Base-by-base conservation (phyloP, 495 filamentous ascomycete genomes). In the Xylaria cubensis region DNA sequence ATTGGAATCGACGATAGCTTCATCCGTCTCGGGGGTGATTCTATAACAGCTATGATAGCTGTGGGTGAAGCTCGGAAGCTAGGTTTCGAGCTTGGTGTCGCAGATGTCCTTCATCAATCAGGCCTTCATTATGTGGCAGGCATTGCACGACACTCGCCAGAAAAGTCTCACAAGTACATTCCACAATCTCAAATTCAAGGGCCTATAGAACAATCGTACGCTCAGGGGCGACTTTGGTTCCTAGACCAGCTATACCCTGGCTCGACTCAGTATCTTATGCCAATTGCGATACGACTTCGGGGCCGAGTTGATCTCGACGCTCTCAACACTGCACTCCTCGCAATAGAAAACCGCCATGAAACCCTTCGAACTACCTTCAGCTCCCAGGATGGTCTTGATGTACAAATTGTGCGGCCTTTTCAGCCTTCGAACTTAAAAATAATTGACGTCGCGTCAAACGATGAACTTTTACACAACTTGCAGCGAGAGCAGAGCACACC, bases 31-130 rank as follows among this genome's bases (percentile, higher is more conserved):
- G 79, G 79, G 9, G 79, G 79, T 19, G 78, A 81, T 24, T 80
- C 79, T 3, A 69, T 81, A 36, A 70, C 74, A 12, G 79, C 79
- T n/a, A 80, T 81, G 79, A 71, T 59, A 26, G 32, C 32, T 36
- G 56, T 59, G 10, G 56, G 56, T 32, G 56, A 59, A 34, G 24
- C 56, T 59, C 56, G 56, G 26, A 59, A 59, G 15, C 56, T 59
- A 7, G 56, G 56, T 10, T 59, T 59, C 32, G 56, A 59, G 15
- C 56, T 59, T 17, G 56, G 56, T 6, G 56, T 59, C 15, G 29
- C 56, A 59, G 56, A 59, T 19, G 56, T 59, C 29, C 56, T 59
- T 59, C 21, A 59, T 59, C 56, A 26, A 59, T 32, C 15, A 32
- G 56, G 56, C 29, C 56, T 59, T 9, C 24, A 32, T 59, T 21